phyloP scores from a whole-genome alignment of 805 yeast genomes.

The Nakazawaea populi region DNA sequence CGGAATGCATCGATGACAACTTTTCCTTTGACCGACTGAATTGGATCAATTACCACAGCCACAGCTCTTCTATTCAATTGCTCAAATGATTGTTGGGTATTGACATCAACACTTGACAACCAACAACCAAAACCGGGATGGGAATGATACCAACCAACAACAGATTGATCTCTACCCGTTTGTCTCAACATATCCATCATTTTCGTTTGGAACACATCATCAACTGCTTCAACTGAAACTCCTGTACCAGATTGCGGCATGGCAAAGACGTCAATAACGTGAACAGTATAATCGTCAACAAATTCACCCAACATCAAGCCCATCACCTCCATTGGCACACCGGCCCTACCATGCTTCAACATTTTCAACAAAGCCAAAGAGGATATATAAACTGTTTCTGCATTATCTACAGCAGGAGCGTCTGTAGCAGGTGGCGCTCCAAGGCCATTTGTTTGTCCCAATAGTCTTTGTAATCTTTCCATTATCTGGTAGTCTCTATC shows the following conservation, averaged over 20 bases:
- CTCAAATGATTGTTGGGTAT: slow-evolving; percentile 96
- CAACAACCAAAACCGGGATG: slow-evolving; percentile 99
- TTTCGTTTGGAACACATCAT: slow-evolving; percentile 95
- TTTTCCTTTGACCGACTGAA: slow-evolving; percentile 97
- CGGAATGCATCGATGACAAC: slow-evolving; percentile 99
- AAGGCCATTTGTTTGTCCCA: slow-evolving; percentile 33
- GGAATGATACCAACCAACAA: slow-evolving; percentile 99
- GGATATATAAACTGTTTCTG: slow-evolving; percentile 95
- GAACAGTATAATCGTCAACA: slow-evolving; percentile 94
- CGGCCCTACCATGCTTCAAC: slow-evolving; percentile 96
- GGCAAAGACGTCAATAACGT: slow-evolving; percentile 96
- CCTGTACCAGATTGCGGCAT: slow-evolving; percentile 99
- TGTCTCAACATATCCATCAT: slow-evolving; percentile 99
- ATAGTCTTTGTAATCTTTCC: slow-evolving; percentile 45
- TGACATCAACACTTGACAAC: slow-evolving; percentile 95
- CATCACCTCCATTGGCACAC: slow-evolving; percentile 81
- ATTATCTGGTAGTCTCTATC: slow-evolving; percentile 17
- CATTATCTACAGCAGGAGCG: slow-evolving; percentile 84
- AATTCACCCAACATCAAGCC: slow-evolving; percentile 98
- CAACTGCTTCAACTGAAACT: slow-evolving; percentile 98
- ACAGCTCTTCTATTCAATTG: slow-evolving; percentile 94
- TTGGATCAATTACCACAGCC: slow-evolving; percentile 98
- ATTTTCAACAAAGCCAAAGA: slow-evolving; percentile 91
- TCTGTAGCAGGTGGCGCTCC: slow-evolving; percentile 50
- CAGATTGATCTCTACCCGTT: slow-evolving; percentile 99